Base-by-base conservation (phyloP, 1,284 basidiomycete species). In the Ganoderma lucidum region DNA sequence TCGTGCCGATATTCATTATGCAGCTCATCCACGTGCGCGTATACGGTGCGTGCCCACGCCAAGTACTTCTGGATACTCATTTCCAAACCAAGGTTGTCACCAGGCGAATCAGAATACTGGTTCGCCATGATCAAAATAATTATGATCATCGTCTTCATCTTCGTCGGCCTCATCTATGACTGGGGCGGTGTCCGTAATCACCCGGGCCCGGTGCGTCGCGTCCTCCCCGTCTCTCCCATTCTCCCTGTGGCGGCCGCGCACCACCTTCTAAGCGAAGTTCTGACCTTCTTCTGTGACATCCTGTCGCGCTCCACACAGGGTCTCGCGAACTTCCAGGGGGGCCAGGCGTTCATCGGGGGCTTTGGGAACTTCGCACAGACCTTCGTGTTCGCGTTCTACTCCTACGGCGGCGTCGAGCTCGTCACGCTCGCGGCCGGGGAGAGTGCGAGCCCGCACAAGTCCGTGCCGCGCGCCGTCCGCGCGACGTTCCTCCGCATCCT, bases 401-500 rank as follows among this genome's bases (percentile, higher is more conserved):
- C 90, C n/a, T 93, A 88, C 79, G 88, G 89, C 59, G 91, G 92
- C n/a, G 90, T 92, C 39, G 92, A 93, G 73, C 87, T 93, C 6
- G 89, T 93, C 30, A 88, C 89, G 75, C 70, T 88, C 35, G 89
- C 90, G 15, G 90, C 90, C 15, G 90, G 87, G 19, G 88, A 89
- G 78, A 86, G 85, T 8, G 82, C 84, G 67, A 85, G 84, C 71
- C 90, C 91, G 0, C 84, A 85, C 78, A 86, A 87, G 76, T 81
- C 88, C 12, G 87, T 93, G 3, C 91, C 91, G 32, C 83, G 85
- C 30, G 92, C 92, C 0, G 88, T 93, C 78, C 88, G 87, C 71
- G 86, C 89, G 12, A 91, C 91, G 3, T 93, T 92, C 80, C 84
- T 87, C 81, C 86, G 90, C 62, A 87, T 92, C 66, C 77, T 91